These are phyloP conservation scores for Amesomyces nigricolor DNA, from an alignment of 2,329 filamentous ascomycete genomes.

Conservation along the genomic window DNA sequence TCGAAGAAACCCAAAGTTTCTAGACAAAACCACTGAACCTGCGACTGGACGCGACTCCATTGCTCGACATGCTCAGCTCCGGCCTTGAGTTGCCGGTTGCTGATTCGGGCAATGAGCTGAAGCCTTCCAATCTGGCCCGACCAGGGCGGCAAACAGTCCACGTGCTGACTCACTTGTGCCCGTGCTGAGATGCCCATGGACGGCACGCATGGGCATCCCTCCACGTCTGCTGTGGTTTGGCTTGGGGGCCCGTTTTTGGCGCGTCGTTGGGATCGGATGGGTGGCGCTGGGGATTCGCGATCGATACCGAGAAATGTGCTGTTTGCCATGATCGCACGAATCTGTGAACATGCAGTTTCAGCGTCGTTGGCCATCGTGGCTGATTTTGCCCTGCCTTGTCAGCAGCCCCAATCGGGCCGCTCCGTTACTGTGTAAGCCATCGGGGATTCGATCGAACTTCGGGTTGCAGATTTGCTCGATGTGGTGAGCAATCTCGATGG, in stretches of 20 bases:
- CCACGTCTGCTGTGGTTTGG: too few species aligned
- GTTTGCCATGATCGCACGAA: background rate
- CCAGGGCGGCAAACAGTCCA: background rate
- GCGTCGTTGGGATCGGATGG: background rate
- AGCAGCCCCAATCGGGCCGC: too few species aligned
- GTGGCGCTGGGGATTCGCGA: background rate
- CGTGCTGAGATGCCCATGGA: background rate
- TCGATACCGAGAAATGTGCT: background rate
- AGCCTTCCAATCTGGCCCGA: background rate
- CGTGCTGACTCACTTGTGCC: conserved; percentile 1
- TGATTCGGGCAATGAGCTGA: background rate
- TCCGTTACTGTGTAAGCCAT: too few species aligned
- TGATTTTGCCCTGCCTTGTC: too few species aligned
- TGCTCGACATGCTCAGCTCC: background rate
- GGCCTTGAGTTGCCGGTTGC: background rate
- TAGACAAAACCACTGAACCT: too few species aligned
- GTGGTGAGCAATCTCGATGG: too few species aligned
- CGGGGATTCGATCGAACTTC: too few species aligned
- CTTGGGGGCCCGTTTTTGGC: background rate
- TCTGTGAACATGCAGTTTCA: background rate
- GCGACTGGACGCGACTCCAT: background rate
- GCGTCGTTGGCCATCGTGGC: background rate
- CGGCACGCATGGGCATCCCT: too few species aligned
- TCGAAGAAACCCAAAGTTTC: too few species aligned
- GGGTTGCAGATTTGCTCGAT: too few species aligned